phyloP scores from a whole-genome alignment of 2,329 filamentous ascomycete species.

The Furcasterigmium furcatum region DNA sequence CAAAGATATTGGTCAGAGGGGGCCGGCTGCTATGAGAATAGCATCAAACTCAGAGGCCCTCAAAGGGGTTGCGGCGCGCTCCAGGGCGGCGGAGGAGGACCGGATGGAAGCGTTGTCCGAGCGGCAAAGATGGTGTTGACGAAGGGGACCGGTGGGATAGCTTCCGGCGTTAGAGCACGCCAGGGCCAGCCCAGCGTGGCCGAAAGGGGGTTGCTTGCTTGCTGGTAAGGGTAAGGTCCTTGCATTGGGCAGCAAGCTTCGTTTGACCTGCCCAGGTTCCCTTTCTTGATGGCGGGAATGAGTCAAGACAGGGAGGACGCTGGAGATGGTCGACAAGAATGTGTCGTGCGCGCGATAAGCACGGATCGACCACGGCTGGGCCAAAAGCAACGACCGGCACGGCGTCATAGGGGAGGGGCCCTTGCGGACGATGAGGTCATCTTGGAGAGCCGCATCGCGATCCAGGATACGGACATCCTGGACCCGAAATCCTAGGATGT shows the following conservation, averaged over 20 bases:
- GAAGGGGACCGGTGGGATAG: not conserved
- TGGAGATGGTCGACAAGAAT: no score
- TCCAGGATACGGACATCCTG: not conserved
- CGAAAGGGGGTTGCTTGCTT: not conserved
- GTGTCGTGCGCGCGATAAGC: no score
- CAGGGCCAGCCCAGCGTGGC: not conserved
- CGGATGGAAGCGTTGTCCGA: no score
- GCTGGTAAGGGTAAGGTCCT: not conserved
- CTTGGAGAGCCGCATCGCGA: not conserved
- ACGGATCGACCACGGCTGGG: not conserved
- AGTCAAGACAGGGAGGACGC: not conserved
- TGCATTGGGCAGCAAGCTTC: not conserved
- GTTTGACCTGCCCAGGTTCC: no score
- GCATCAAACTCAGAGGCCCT: no score
- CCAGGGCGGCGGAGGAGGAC: no score
- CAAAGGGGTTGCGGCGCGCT: no score
- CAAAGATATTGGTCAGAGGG: no score
- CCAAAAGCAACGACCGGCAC: not conserved
- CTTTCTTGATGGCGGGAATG: not conserved
- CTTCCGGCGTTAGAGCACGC: not conserved
- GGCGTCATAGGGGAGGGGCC: no score
- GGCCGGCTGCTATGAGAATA: no score
- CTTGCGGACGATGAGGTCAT: not conserved
- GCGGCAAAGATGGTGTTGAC: not conserved
- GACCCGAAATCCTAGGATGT: no score